Base-by-base conservation (phyloP, 805 yeast genomes). In the Cyberlindnera mycetangii region DNA sequence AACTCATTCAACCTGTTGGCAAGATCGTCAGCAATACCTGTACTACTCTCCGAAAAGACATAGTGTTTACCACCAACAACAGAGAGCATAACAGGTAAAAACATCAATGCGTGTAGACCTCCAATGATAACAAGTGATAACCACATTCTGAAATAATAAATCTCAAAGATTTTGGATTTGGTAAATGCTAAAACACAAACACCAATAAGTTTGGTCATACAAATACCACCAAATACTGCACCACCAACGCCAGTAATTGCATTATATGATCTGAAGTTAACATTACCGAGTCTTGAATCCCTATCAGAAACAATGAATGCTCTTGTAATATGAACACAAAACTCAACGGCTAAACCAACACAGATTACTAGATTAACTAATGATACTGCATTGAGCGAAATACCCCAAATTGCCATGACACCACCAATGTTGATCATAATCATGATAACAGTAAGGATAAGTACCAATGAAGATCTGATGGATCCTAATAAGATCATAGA, bases 111-210 rank as follows among this genome's bases (percentile, higher is more conserved):
- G 61, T 92, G 97, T 1, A 85, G 52, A 0, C 90, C 79, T 1
- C 96, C 96, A 44, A 86, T 69, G 1, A 85, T 49, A 8, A 92
- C 83, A 48, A 92, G 70, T 1, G 89, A 71, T 11, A 86, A 66
- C 98, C 98, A 92, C 97, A 92, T 90, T 49, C 96, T 70, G 72
- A 92, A 92, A 62, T 93, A 92, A 64, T 88, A 92, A 2, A 92
- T 78, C 53, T 89, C 95, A 64, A 92, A 93, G 24, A 92, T 90
- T 62, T 85, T 81, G 16, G 96, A 87, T 50, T 78, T 70, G 0
- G 98, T 88, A 62, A 90, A 89, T 5, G 95, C 95, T 31, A 92
- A 68, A 10, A 92, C 96, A 20, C 74, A 64, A 1, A 92, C 89
- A 1, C 99, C 99, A 53, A 93, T 81, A 18, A 92, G 66, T 59